phyloP scores from a whole-genome alignment of 768 basidiomycete genomes.

The Floccularia luteovirens region DNA sequence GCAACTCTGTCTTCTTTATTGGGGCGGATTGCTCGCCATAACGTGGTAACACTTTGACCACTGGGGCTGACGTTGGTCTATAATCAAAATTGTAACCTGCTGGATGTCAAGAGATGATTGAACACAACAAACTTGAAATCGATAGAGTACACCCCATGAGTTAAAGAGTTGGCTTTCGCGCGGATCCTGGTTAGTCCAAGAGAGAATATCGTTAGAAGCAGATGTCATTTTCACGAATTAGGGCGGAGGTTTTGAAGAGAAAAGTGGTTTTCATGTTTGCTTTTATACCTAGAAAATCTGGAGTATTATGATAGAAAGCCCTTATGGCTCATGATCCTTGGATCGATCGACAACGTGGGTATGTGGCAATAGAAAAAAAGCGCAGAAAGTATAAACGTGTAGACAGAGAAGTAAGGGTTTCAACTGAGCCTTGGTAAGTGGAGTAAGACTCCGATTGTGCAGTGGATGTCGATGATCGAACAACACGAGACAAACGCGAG shows the following conservation, averaged over 20 bases:
- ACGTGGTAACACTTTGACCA: slow-evolving; percentile 67
- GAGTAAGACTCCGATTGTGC: slow-evolving; percentile 60
- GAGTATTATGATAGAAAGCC: slow-evolving; percentile 17
- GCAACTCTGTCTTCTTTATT: slow-evolving; percentile 87
- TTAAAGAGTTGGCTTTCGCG: slow-evolving; percentile 81
- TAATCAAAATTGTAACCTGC: slow-evolving; percentile 16
- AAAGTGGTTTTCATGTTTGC: slow-evolving; percentile 17
- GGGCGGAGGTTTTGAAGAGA: slow-evolving; percentile 16
- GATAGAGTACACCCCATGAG: slow-evolving; percentile 73
- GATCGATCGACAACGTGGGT: slow-evolving; percentile 75
- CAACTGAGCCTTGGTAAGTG: slow-evolving; percentile 56
- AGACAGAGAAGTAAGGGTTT: slow-evolving; percentile 57
- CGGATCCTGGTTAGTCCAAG: slow-evolving; percentile 84
- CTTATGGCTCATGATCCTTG: slow-evolving; percentile 46
- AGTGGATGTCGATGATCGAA: slow-evolving; percentile 56
- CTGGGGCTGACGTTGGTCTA: slow-evolving; percentile 59
- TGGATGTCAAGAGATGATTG: slow-evolving; percentile 10
- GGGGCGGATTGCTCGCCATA: slow-evolving; percentile 75
- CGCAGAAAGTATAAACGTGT: slow-evolving; percentile 72
- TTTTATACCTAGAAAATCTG: slow-evolving; percentile 56
- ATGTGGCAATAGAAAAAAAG: slow-evolving; percentile 61
- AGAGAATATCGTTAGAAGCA: slow-evolving; percentile 62
- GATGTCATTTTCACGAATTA: slow-evolving; percentile 33
- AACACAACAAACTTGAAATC: slow-evolving; percentile 54
- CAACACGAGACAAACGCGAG: slow-evolving; percentile 54